Conservation (phyloP, 23 red algal genomes). For the Pyropia haitanensis region DNA sequence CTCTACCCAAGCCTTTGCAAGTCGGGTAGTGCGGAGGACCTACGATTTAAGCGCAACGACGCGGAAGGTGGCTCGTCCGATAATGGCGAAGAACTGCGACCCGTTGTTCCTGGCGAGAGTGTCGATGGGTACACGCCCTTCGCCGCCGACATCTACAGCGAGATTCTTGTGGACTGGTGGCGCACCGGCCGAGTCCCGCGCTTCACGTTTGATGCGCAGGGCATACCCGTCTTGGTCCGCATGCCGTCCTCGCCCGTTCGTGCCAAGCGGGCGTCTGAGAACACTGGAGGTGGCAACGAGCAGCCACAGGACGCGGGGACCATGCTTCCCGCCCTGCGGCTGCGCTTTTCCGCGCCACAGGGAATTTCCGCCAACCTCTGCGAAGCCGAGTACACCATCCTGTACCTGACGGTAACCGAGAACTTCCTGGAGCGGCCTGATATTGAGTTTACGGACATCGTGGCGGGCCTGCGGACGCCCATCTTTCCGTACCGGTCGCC, state of each 20-base stretch:
- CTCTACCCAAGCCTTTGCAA: slow-evolving; percentile 17
- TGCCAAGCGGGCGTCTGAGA: too few species aligned
- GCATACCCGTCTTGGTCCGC: slow-evolving; percentile 41
- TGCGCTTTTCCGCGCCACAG: slow-evolving; percentile 32
- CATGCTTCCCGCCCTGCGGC: slow-evolving; percentile 40
- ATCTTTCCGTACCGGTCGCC: slow-evolving; percentile 45
- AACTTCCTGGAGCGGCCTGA: slow-evolving; percentile 69
- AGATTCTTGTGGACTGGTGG: slow-evolving; percentile 36
- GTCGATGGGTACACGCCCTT: too few species aligned
- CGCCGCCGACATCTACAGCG: too few species aligned
- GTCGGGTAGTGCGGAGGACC: too few species aligned
- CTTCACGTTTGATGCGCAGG: slow-evolving; percentile 43
- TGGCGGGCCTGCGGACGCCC: slow-evolving; percentile 52
- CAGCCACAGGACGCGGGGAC: slow-evolving; percentile 30
- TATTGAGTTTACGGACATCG: slow-evolving; percentile 73
- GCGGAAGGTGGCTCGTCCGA: too few species aligned
- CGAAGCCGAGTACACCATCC: slow-evolving; percentile 80
- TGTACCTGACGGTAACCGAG: slow-evolving; percentile 74
- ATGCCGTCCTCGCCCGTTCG: too few species aligned
- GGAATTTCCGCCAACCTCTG: slow-evolving; percentile 49
- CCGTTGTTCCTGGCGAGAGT: too few species aligned
- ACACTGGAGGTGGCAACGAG: slow-evolving; percentile 43
- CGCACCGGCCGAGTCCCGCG: slow-evolving; percentile 43
- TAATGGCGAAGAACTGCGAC: too few species aligned
- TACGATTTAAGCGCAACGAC: too few species aligned